phyloP scores from a whole-genome alignment of 306 rosid species.

The Malus sieversii region DNA sequence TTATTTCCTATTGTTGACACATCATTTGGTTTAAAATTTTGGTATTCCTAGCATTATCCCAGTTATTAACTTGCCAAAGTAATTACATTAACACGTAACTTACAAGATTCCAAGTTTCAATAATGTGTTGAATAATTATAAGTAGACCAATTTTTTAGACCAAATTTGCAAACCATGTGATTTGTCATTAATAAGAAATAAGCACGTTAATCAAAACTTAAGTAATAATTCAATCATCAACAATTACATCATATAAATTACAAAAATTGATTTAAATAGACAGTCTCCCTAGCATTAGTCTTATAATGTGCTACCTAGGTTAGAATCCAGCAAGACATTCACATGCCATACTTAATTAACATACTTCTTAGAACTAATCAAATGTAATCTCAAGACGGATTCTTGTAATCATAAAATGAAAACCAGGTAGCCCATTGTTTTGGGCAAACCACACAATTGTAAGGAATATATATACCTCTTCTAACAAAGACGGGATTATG shows the following conservation, averaged over 20 bases:
- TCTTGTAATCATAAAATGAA: neutral
- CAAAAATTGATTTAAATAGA: no score
- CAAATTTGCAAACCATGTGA: no score
- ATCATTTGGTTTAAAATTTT: no score
- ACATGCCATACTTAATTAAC: neutral
- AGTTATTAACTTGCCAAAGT: neutral
- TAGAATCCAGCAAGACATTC: neutral
- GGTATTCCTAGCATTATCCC: no score
- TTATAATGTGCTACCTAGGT: neutral
- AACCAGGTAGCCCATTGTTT: constrained; percentile 40
- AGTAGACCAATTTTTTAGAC: no score
- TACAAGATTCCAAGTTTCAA: neutral
- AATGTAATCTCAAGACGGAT: neutral
- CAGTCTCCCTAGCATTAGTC: neutral
- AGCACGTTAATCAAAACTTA: no score
- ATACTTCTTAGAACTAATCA: neutral
- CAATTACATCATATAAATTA: no score
- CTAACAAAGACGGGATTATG: constrained; percentile 20
- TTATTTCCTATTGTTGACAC: no score
- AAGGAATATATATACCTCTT: neutral
- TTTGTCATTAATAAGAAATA: no score
- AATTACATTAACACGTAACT: neutral
- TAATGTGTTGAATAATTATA: neutral
- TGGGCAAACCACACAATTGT: constrained; percentile 27
- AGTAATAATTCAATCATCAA: no score